Conservation (phyloP, 1,139 yeast genomes). For the Geotrichum europaeum region DNA sequence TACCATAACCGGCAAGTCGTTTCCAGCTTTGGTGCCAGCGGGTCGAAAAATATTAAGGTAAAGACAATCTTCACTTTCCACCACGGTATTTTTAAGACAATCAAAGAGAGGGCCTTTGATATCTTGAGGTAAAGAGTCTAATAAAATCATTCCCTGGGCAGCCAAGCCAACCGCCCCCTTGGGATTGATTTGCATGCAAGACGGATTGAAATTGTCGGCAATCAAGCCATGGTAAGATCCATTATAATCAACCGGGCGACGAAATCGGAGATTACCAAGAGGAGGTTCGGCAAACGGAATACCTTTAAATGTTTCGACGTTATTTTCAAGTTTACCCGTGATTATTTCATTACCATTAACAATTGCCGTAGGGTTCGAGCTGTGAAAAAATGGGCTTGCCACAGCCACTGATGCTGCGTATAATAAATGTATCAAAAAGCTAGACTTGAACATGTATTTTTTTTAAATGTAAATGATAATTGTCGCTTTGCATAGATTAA, state of each 20-base stretch:
- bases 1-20: slow-evolving; percentile 28
- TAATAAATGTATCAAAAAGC: too few relatives aligned
- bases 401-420: background rate
- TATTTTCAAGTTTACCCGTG: slow-evolving; percentile 6
- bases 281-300: slow-evolving; percentile 30
- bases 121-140: background rate
- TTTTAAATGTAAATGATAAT: too few relatives aligned
- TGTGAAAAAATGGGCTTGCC: background rate
- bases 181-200: slow-evolving; percentile 11
- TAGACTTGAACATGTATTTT: background rate
- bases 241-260: slow-evolving; percentile 22
- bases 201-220: slow-evolving; percentile 7
- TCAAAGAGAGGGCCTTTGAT: background rate
- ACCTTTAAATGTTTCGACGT: slow-evolving; percentile 25
- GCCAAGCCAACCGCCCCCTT: background rate
- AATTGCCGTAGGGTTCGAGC: slow-evolving; percentile 3
- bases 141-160: background rate
- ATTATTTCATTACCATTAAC: slow-evolving; percentile 8
- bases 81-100: background rate
- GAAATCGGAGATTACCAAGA: slow-evolving; percentile 23
- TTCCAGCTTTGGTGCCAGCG: slow-evolving; percentile 8
- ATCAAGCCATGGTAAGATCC: slow-evolving; percentile 12
- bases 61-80: slow-evolving; percentile 25
- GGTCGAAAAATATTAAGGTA: slow-evolving; percentile 22
- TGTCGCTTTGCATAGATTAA: too few relatives aligned